phyloP scores from a whole-genome alignment of 1,284 basidiomycete genomes.

The Cerrena zonata region DNA sequence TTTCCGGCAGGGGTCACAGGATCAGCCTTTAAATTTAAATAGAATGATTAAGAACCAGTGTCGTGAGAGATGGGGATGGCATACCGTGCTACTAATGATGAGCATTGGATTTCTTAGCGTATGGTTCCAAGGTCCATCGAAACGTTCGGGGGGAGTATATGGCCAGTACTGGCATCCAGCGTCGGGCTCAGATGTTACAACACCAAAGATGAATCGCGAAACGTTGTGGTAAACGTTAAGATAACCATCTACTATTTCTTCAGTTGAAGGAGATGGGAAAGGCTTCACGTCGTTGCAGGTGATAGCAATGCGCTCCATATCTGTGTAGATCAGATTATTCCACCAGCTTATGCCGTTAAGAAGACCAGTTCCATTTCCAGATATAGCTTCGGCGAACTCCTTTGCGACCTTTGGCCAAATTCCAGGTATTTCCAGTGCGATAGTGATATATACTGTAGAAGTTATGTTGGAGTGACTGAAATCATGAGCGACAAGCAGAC shows the following conservation, averaged over 20 bases:
- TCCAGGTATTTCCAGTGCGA: constrained; percentile 13
- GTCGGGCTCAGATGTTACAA: constrained; percentile 20
- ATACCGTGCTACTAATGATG: constrained; percentile 24
- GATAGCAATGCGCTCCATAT: constrained; percentile 21
- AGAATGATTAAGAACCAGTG: neutral
- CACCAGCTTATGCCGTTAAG: constrained; percentile 9
- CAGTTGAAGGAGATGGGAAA: constrained; percentile 15
- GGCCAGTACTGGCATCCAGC: constrained; percentile 24
- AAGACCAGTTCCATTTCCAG: constrained; percentile 21
- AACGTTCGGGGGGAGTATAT: constrained; percentile 20
- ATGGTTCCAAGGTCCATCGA: constrained; percentile 25
- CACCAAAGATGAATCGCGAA: constrained; percentile 18
- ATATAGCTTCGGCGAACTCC: constrained; percentile 20
- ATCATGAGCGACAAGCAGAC: too few relatives aligned
- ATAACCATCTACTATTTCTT: constrained; percentile 20
- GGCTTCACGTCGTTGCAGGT: constrained; percentile 24
- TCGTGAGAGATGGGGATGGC: neutral
- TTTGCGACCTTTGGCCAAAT: constrained; percentile 17
- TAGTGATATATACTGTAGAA: constrained; percentile 18
- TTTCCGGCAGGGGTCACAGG: constrained; percentile 26
- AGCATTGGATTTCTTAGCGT: constrained; percentile 25
- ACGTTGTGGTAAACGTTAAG: constrained; percentile 17
- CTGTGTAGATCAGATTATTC: constrained; percentile 3
- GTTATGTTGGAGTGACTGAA: too few relatives aligned
- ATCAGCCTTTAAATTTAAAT: constrained; percentile 20